These are phyloP conservation scores for Aspergillus fijiensis DNA, from an alignment of 2,329 filamentous ascomycete genomes.

Conservation along the genomic window DNA sequence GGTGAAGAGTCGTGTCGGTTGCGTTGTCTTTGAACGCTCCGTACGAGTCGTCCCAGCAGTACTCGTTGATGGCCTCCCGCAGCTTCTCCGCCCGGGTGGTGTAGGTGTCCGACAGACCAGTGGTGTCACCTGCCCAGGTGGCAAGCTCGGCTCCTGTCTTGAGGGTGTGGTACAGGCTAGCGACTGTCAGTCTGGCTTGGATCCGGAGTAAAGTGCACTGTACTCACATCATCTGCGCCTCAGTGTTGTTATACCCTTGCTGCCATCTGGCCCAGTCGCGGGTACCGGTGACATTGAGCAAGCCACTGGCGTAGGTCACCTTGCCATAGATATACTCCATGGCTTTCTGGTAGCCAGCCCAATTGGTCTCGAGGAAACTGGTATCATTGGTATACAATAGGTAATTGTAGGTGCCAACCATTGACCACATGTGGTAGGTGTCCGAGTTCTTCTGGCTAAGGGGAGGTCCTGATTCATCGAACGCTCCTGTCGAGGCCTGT, in stretches of 20 bases:
- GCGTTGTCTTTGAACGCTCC: constrained; percentile 58
- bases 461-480: constrained; percentile 38
- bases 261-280: constrained; percentile 55
- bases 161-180: constrained; percentile 53
- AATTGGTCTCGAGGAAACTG: constrained; percentile 48
- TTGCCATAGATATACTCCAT: constrained; percentile 50
- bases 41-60: constrained; percentile 51
- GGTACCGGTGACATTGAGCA: constrained; percentile 51
- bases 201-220: not conserved
- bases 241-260: constrained; percentile 52
- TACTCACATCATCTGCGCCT: constrained; percentile 51
- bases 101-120: constrained; percentile 42
- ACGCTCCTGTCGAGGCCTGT: constrained; percentile 31
- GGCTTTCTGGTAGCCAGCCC: constrained; percentile 50
- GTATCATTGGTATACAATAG: constrained; percentile 56
- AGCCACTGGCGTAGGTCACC: constrained; percentile 45
- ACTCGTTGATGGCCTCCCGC: constrained; percentile 46
- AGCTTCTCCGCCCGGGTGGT: constrained; percentile 39
- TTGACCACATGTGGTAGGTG: constrained; percentile 50
- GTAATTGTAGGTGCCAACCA: constrained; percentile 61
- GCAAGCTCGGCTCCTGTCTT: constrained; percentile 55
- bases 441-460: constrained; percentile 35
- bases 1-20: constrained; percentile 51
- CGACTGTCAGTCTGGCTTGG: not conserved
- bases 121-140: constrained; percentile 46